Base-by-base conservation (phyloP, 345 rosid species). In the Gossypium ekmanianum region DNA sequence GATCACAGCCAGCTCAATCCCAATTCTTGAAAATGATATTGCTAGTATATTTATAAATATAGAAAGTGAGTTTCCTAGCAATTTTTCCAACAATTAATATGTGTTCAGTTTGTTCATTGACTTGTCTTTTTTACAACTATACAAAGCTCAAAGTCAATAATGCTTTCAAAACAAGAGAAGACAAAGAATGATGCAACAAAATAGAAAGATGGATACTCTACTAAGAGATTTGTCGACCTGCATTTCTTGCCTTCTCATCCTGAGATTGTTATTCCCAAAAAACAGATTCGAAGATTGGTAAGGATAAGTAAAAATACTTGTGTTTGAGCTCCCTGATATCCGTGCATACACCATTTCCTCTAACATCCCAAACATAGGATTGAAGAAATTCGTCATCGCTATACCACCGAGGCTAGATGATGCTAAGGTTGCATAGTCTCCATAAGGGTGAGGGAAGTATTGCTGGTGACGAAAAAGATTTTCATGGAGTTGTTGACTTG, bases 161-260 rank as follows among this genome's bases (percentile, higher is more conserved):
- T 22, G 6, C 58, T 48, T 61, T 88, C 83, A 93, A 82, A 93
- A 93, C 74, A 88, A 80, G 8, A 94, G 76, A 26, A 92, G 97
- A 73, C 97, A 94, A n/a, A 94, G 77, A 56, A 92, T 26, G 58
- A 89, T 75, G 87, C 97, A 94, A 70, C 93, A 89, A 74, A 85
- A 80, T 62, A 94, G 84, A 82, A 91, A 94, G 74, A 89, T 68
- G 0, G 95, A 84, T 76, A 92, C 83, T 86, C 97, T 87, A 76
- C 86, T 85, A 75, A 94, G 86, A n/a, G 94, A 94, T 80, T 85
- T 91, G 34, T 88, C 89, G 26, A 78, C 78, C 76, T 85, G 91
- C 86, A 91, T 81, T 74, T 91, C 96, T 71, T 83, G 93, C 87
- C 97, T 88, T 73, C 97, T 79, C 83, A 89, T 57, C 83, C 97